Percentiles rank a stretch among this genome's conserved stretches.
Evolutionary conservation across 306 rosid species (phyloP).

Genomic region (Albizia julibrissin): DNA sequence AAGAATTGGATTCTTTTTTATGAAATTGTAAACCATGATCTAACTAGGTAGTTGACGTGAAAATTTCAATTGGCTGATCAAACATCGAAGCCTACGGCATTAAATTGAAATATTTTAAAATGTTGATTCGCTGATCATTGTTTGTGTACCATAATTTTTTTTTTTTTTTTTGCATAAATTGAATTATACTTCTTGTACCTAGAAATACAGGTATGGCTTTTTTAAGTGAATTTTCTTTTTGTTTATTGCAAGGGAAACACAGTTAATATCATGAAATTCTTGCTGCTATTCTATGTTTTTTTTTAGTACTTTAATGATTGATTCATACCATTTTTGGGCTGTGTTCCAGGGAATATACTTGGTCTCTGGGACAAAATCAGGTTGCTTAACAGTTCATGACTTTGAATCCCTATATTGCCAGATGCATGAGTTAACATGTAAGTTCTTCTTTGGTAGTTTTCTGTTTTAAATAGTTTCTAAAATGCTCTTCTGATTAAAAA

Average conservation of each 20-base stretch:
- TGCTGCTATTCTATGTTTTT: background rate
- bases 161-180: background rate
- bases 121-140: background rate
- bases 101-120: background rate
- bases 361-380: slow-evolving; percentile 78
- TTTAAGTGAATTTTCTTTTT: background rate
- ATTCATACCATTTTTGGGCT: slow-evolving; percentile 17
- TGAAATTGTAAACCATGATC: background rate
- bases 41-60: background rate
- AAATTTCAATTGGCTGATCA: background rate
- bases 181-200: slow-evolving; percentile 9
- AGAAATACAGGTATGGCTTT: background rate
- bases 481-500: background rate
- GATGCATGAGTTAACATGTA: slow-evolving; percentile 44
- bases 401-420: slow-evolving; percentile 76
- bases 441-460: slow-evolving; percentile 27
- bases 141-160: background rate
- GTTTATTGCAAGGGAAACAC: background rate
- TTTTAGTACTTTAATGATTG: background rate
- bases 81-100: background rate
- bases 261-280: slow-evolving; percentile 10
- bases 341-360: slow-evolving; percentile 70
- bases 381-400: slow-evolving; percentile 85
- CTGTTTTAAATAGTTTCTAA: background rate
- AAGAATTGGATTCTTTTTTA: background rate